Evolutionary conservation across 768 basidiomycete genomes (phyloP).

Genomic region (Flagelloscypha sp.): DNA sequence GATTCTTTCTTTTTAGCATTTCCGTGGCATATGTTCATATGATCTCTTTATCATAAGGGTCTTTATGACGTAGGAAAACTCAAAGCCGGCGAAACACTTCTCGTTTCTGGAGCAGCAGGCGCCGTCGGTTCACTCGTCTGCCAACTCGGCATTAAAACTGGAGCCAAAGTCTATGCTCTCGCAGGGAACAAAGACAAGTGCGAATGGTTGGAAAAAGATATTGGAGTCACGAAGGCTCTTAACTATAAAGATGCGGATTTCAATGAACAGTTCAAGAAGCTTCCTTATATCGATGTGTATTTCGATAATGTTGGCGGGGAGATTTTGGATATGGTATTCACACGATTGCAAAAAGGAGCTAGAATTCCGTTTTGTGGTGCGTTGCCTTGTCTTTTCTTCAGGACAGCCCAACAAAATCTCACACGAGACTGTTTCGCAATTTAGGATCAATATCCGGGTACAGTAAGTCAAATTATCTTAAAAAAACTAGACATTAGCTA

Average conservation of each 20-base stretch:
- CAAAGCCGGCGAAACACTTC: slow-evolving; percentile 76
- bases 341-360: slow-evolving; percentile 67
- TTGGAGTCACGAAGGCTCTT: slow-evolving; percentile 75
- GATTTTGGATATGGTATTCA: slow-evolving; percentile 74
- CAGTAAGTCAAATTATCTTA: slow-evolving; percentile 36
- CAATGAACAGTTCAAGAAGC: slow-evolving; percentile 59
- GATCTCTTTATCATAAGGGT: slow-evolving; percentile 48
- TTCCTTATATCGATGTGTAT: slow-evolving; percentile 76
- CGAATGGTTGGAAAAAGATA: slow-evolving; percentile 69
- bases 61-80: slow-evolving; percentile 72
- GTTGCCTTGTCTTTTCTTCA: slow-evolving; percentile 15
- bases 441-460: slow-evolving; percentile 80
- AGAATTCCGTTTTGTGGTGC: slow-evolving; percentile 76
- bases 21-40: slow-evolving; percentile 2
- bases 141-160: slow-evolving; percentile 72
- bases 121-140: slow-evolving; percentile 80
- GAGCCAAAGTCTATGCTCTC: slow-evolving; percentile 80
- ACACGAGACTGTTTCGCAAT: neutral
- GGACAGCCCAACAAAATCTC: too few relatives aligned
- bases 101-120: slow-evolving; percentile 88
- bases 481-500: neutral
- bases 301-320: slow-evolving; percentile 75
- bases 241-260: slow-evolving; percentile 83
- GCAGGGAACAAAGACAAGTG: slow-evolving; percentile 83
- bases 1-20: slow-evolving; percentile 12